Percentiles rank a stretch among this genome's conserved stretches.
Conservation (phyloP, 2,329 filamentous ascomycete genomes). For the Raffaelea ambrosiae region DNA sequence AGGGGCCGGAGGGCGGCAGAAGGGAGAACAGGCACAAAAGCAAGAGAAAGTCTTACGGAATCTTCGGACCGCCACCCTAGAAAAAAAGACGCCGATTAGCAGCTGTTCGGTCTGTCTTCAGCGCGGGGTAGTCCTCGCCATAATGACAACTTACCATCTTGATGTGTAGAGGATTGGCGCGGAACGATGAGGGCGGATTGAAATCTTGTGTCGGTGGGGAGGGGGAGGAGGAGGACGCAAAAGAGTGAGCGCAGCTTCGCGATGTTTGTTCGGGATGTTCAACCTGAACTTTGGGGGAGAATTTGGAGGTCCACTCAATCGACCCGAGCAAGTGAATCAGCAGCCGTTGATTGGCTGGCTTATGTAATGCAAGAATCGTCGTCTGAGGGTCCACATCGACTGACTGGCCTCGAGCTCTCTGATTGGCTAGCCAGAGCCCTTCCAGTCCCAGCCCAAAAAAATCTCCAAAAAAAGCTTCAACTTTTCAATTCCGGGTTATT, state of each 20-base stretch:
- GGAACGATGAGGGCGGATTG: conserved; percentile 2
- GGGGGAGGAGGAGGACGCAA: neutral
- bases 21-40: too few species aligned
- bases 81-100: conserved; percentile 28
- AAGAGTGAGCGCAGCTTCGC: neutral
- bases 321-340: conserved; percentile 8
- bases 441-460: conserved; percentile 1
- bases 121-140: neutral
- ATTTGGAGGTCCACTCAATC: conserved; percentile 1
- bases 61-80: conserved; percentile 66
- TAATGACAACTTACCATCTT: conserved; percentile 39
- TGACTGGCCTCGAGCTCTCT: too few species aligned
- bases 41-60: conserved; percentile 37
- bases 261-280: neutral
- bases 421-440: too few species aligned
- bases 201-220: neutral
- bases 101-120: neutral
- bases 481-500: too few species aligned
- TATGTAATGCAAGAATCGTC: conserved; percentile 1
- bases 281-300: neutral
- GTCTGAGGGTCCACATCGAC: too few species aligned
- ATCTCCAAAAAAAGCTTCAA: conserved; percentile 1
- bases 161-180: conserved; percentile 10
- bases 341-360: conserved; percentile 9
- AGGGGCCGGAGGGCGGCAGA: too few species aligned